phyloP scores from a whole-genome alignment of 371 early-diverging fungal genomes.

The Mucor piriformis region DNA sequence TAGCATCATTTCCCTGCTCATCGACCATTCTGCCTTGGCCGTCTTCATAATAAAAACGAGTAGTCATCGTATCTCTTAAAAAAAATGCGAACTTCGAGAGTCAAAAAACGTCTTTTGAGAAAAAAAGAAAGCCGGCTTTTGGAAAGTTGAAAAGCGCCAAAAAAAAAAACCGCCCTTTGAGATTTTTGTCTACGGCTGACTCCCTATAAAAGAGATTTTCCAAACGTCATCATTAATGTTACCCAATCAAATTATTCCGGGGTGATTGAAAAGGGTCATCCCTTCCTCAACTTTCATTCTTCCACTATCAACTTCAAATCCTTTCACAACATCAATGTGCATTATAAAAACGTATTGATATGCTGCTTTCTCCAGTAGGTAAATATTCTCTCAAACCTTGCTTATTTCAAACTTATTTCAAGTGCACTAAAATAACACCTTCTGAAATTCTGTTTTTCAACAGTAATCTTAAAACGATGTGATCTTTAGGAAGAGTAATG shows the following conservation, averaged over 20 bases:
- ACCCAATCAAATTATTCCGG: too few relatives aligned
- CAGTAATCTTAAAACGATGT: not conserved
- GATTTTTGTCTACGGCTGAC: too few relatives aligned
- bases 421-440: not conserved
- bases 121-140: too few relatives aligned
- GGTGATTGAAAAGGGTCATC: not conserved
- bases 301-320: not conserved
- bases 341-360: not conserved
- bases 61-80: constrained; percentile 11
- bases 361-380: not conserved
- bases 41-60: constrained; percentile 18
- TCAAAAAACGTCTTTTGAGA: too few relatives aligned
- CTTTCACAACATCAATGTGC: not conserved
- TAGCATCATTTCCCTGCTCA: too few relatives aligned
- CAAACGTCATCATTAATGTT: too few relatives aligned
- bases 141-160: too few relatives aligned
- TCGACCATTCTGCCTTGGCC: too few relatives aligned
- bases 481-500: not conserved
- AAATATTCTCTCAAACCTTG: not conserved
- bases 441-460: not conserved
- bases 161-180: too few relatives aligned
- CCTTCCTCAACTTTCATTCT: constrained; percentile 1
- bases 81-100: too few relatives aligned
- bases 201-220: too few relatives aligned
- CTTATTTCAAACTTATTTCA: not conserved